Base-by-base conservation (phyloP, 1,284 basidiomycete genomes). In the Puccinia triticina region DNA sequence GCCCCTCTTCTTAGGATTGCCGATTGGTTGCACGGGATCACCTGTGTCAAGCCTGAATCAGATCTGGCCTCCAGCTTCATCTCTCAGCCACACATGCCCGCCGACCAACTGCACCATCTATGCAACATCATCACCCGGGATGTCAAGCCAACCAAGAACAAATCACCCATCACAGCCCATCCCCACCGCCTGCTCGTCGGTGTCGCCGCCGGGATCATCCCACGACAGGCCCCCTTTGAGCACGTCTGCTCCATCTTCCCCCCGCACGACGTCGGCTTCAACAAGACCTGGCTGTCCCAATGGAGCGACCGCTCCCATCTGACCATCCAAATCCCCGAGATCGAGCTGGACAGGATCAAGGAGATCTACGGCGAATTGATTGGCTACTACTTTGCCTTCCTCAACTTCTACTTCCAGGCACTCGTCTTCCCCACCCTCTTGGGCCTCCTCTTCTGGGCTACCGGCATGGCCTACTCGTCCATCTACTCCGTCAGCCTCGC, bases 341-440 rank as follows among this genome's bases (percentile, higher is more conserved):
- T 89, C 64, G 89, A 90, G 83, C 89, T 91, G 66, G 90, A 89
- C 83, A 89, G 89, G 79, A 90, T 93, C 80, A 89, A 91, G 59
- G 89, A 91, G 79, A 90, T 92, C 86, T 95, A 95, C 86, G 94
- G 95, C 21, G 94, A 94, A 85, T 90, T 91, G 0, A 89, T 96
- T 18, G 93, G 94, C 23, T 90, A 96, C 37, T 97, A 98, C 88
- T 97, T 96, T 87, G 91, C 91, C 77, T 97, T 96, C 88, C 89
- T 98, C 14, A 90, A 91, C 2, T 91, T 91, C 82, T 98, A 98
- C 88, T 93, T 94, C 0, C 90, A 90, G 55, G 91, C 92, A 43
- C 90, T 96, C 50, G 85, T 92, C 23, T 90, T 93, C 82, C 92
- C 93, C 4, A 90, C 93, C 3, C 86, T 86, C 2, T 87, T 92